These are phyloP conservation scores for Peronospora tabacina DNA, from an alignment of 352 stramenopile species.

Conservation along the genomic window DNA sequence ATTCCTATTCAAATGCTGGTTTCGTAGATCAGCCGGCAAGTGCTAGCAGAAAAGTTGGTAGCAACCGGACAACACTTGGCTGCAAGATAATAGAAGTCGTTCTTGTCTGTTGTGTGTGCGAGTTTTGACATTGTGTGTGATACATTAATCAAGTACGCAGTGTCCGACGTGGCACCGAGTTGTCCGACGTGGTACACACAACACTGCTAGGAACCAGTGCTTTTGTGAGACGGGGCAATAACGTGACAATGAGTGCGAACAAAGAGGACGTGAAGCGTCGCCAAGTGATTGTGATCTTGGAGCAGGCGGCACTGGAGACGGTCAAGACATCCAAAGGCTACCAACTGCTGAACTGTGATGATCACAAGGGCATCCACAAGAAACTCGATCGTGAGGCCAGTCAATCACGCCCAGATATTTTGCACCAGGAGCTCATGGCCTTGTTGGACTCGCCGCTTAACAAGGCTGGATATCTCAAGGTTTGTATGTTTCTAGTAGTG, in stretches of 20 bases:
- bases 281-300: conserved; percentile 95
- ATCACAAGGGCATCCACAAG: conserved; percentile 94
- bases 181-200: conserved; percentile 1
- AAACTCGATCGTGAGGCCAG: conserved; percentile 95
- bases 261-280: conserved; percentile 75
- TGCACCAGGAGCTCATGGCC: conserved; percentile 98
- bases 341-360: conserved; percentile 99
- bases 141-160: conserved; percentile 7
- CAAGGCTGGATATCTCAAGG: conserved; percentile 96
- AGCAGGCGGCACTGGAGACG: conserved; percentile 97
- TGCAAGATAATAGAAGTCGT: background rate
- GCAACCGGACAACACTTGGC: conserved; percentile 1
- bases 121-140: conserved; percentile 8
- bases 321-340: conserved; percentile 99
- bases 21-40: conserved; percentile 30
- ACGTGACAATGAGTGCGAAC: conserved; percentile 27
- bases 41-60: conserved; percentile 9
- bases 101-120: background rate
- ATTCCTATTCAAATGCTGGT: conserved; percentile 64
- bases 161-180: background rate
- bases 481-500: conserved; percentile 15
- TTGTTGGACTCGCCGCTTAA: conserved; percentile 98
- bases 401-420: conserved; percentile 97
- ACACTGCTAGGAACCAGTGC: conserved; percentile 8
- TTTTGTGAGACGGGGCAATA: conserved; percentile 4